phyloP scores from a whole-genome alignment of 2,329 filamentous ascomycete genomes.

The Hymenoscyphus infarciens region DNA sequence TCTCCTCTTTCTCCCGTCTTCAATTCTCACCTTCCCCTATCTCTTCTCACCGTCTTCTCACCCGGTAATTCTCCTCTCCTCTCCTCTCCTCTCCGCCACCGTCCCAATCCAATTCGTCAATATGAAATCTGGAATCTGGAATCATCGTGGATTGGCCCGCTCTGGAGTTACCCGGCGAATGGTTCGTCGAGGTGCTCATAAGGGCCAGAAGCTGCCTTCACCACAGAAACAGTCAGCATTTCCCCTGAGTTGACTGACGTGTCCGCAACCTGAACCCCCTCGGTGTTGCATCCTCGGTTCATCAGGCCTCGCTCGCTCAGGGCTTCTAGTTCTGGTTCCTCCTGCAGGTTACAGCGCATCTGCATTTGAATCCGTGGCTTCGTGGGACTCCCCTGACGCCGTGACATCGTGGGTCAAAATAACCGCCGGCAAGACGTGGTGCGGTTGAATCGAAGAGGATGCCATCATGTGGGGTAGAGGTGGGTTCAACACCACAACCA shows the following conservation, averaged over 20 bases:
- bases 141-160: background rate
- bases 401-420: background rate
- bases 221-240: constrained; percentile 1
- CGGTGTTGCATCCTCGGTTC: background rate
- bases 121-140: too few relatives aligned
- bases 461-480: background rate
- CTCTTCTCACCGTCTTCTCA: background rate
- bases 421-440: constrained; percentile 10
- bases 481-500: constrained; percentile 8
- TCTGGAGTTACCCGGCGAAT: constrained; percentile 6
- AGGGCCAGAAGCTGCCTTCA: background rate
- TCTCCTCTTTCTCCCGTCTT: background rate
- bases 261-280: constrained; percentile 5
- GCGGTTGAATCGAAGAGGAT: background rate
- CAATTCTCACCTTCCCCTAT: background rate
- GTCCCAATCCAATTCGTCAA: background rate
- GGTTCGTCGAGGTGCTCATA: background rate
- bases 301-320: background rate
- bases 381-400: background rate
- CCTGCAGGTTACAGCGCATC: background rate
- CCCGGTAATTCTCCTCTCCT: background rate
- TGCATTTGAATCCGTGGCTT: background rate
- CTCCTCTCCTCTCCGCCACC: background rate
- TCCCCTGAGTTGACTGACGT: constrained; percentile 10
- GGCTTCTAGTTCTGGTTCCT: background rate